These are phyloP conservation scores for Ophiostoma ips DNA, from an alignment of 2,329 filamentous ascomycete species.

Conservation along the genomic window DNA sequence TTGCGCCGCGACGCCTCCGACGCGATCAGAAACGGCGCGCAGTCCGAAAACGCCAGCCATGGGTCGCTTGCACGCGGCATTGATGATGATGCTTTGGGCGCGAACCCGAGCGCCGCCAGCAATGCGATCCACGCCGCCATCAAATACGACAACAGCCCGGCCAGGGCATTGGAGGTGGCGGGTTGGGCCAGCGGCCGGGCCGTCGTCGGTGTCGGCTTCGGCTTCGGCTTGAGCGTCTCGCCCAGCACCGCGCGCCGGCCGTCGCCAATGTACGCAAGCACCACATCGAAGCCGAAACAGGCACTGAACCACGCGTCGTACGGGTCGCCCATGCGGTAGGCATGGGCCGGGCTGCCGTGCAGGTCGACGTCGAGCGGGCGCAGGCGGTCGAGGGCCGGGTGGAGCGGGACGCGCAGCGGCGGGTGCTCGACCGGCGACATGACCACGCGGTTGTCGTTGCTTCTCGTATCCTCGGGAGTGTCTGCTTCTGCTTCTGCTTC, in stretches of 20 bases:
- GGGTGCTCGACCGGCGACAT: constrained; percentile 7
- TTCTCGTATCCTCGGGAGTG: constrained; percentile 6
- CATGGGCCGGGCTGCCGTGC: constrained; percentile 42
- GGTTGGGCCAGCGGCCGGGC: constrained; percentile 3
- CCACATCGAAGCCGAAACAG: constrained; percentile 47
- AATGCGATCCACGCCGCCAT: neutral
- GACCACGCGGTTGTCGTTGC: neutral
- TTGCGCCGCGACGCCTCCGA: constrained; percentile 56
- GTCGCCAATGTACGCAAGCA: constrained; percentile 51
- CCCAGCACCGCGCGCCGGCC: constrained; percentile 48
- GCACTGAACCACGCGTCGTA: constrained; percentile 55
- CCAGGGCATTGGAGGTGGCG: neutral
- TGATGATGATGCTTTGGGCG: neutral
- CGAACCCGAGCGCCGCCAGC: neutral
- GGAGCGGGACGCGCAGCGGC: constrained; percentile 33
- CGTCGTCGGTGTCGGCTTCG: neutral
- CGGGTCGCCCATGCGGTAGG: constrained; percentile 46
- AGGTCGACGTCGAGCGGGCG: constrained; percentile 39
- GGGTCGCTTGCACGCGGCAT: neutral
- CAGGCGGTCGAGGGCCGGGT: constrained; percentile 33
- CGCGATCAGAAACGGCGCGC: constrained; percentile 60
- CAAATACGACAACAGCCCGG: neutral
- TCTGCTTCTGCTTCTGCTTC: neutral
- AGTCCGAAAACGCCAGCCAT: constrained; percentile 31
- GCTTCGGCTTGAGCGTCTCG: constrained; percentile 29